Evolutionary conservation across 495 filamentous ascomycete species (phyloP).

Genomic region (Tuber brumale): DNA sequence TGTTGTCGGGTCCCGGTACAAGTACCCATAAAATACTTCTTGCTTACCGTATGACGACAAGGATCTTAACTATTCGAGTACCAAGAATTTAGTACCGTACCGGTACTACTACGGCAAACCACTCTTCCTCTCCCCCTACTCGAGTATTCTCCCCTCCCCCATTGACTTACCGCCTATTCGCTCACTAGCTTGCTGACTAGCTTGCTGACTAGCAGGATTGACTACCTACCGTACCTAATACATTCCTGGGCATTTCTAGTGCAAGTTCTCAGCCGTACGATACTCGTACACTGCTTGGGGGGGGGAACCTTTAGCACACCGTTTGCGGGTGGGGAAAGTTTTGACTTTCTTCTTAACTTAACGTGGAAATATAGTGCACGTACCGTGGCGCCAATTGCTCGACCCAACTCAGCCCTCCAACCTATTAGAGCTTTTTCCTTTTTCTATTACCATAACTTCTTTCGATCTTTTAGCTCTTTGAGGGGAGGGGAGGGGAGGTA

Average conservation of each 20-base stretch:
- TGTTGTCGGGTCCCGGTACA: too few species aligned
- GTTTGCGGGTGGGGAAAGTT: neutral
- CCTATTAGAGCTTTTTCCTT: neutral
- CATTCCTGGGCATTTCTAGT: neutral
- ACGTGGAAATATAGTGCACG: neutral
- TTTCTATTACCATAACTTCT: neutral
- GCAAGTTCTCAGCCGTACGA: neutral
- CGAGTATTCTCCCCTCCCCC: neutral
- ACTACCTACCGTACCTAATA: neutral
- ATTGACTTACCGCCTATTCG: neutral
- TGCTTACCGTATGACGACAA: too few species aligned
- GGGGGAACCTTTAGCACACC: neutral
- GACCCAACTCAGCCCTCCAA: neutral
- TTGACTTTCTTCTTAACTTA: neutral
- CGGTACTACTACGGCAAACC: neutral
- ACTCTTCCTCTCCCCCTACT: neutral
- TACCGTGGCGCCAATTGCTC: neutral
- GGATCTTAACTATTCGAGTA: neutral
- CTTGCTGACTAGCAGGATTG: too few species aligned
- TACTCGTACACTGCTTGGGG: too few species aligned
- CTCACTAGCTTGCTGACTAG: neutral
- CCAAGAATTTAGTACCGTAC: neutral
- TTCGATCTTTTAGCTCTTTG: neutral
- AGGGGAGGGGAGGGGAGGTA: neutral
- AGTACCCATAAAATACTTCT: too few species aligned